Conservation (phyloP, 2,329 filamentous ascomycete genomes). For the Amauroascus verrucosus region DNA sequence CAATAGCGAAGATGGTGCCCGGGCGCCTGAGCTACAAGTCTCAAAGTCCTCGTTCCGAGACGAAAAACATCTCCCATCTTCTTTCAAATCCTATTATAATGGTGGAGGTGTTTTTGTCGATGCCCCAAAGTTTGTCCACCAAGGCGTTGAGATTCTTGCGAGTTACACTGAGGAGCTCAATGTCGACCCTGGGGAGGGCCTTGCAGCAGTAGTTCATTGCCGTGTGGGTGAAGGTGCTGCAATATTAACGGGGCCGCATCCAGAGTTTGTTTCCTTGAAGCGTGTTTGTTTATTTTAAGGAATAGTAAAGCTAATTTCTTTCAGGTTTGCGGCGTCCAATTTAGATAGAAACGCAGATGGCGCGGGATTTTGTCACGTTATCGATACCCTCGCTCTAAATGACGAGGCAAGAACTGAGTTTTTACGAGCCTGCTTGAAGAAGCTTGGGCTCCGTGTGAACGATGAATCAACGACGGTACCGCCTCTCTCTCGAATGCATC, state of each 20-base stretch:
- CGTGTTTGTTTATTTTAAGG: not conserved
- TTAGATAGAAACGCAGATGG: conserved; percentile 57
- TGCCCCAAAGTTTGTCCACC: conserved; percentile 49
- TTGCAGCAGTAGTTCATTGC: conserved; percentile 74
- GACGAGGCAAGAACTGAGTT: conserved; percentile 64
- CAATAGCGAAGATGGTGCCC: conserved; percentile 72
- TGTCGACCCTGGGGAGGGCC: conserved; percentile 62
- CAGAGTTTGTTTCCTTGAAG: conserved; percentile 55
- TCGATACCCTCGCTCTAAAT: conserved; percentile 56
- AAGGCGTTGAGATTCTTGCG: conserved; percentile 70
- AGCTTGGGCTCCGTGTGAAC: conserved; percentile 71
- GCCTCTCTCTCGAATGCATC: conserved; percentile 69
- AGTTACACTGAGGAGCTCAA: conserved; percentile 64
- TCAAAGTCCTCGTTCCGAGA: conserved; percentile 48
- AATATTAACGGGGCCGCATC: conserved; percentile 78
- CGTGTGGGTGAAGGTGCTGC: conserved; percentile 70
- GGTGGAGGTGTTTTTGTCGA: conserved; percentile 90
- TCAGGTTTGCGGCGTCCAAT: conserved; percentile 72
- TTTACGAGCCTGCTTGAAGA: conserved; percentile 65
- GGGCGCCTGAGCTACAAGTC: conserved; percentile 58
- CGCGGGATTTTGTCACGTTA: conserved; percentile 59
- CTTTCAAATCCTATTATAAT: conserved; percentile 77
- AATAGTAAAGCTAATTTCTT: conserved; percentile 18
- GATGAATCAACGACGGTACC: conserved; percentile 60
- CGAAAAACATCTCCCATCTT: conserved; percentile 44